Base-by-base conservation (phyloP, 2,329 filamentous ascomycete genomes). In the Sarocladium oryzae region DNA sequence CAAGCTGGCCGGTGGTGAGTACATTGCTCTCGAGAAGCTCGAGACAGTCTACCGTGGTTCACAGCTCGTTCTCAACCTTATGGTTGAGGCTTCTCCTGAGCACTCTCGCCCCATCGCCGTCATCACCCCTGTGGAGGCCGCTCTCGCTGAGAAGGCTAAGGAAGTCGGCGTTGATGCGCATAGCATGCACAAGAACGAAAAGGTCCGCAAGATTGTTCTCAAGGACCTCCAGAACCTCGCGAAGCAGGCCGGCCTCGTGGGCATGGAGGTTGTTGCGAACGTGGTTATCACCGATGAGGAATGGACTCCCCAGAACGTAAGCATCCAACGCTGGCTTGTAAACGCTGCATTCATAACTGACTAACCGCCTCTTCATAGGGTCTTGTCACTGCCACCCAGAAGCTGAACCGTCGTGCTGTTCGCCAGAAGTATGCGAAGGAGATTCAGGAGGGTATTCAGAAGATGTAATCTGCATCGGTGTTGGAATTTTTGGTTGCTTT, bases 21-120 rank as follows among this genome's bases (percentile, higher is more conserved):
- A 97, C 70, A 95, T 97, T 66, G 93, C 92, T 20, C 80, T 99
- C 3, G 92, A 97, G 75, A 96, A 91, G 75, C 83, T 97, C 54
- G 92, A 97, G 72, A 87, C 91, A 2, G 78, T 95, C 51, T 97
- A 96, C 73, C 85, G 91, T 55, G 84, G 88, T 41, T 81, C 80
- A 9, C 78, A 82, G n/a, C 80, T 86, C 9, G 89, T 96, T 18
- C 80, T 81, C 54, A 95, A 95, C 71, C 83, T 96, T 64, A 93
- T 93, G 75, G 79, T 96, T 37, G 87, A 93, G 63, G 91, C 89
- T 37, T 86, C 89, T 53, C 70, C 79, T 57, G 80, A 86, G 58
- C 81, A 89, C 67, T 77, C 81, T 55, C 88, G 88, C 63, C 89
- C 91, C 7, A 78, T 96, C 53, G 91, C 90, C 32, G 81, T 96